Percentiles rank a stretch among this genome's conserved stretches.
Evolutionary conservation across 768 basidiomycete species (phyloP).

Genomic region (Tylopilus sp.): DNA sequence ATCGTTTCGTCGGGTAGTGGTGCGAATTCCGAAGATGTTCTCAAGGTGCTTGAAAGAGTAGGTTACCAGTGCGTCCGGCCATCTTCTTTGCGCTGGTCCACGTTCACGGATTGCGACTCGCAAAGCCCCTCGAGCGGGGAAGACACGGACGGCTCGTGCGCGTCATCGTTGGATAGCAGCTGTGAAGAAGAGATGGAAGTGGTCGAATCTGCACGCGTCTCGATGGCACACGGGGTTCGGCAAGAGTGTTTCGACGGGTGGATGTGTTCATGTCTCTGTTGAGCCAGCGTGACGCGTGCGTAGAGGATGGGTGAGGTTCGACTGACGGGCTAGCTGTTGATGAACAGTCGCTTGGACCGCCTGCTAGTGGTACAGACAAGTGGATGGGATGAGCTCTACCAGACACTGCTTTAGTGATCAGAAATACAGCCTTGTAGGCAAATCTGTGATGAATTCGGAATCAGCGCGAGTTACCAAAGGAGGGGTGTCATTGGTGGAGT

Average conservation of each 20-base stretch:
- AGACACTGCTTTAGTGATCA: too few species aligned
- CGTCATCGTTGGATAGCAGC: constrained; percentile 12
- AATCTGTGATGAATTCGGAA: too few species aligned
- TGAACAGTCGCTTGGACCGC: constrained; percentile 27
- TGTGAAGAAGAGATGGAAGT: constrained; percentile 20
- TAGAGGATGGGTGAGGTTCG: background rate
- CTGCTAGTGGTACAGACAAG: constrained; percentile 30
- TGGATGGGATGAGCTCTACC: too few species aligned
- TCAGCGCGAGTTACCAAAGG: too few species aligned
- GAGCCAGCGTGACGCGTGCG: background rate
- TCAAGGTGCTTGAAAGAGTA: constrained; percentile 25
- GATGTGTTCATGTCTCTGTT: background rate
- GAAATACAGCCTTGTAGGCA: too few species aligned
- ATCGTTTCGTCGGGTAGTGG: background rate
- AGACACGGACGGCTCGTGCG: background rate
- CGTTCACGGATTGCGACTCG: background rate
- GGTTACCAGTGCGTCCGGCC: constrained; percentile 22
- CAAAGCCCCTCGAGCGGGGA: constrained; percentile 20
- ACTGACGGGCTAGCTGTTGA: constrained; percentile 21
- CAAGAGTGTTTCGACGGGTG: constrained; percentile 14
- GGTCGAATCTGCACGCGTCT: constrained; percentile 9
- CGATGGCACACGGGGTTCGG: constrained; percentile 10
- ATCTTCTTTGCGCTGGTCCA: background rate
- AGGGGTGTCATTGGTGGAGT: too few species aligned
- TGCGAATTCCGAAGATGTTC: constrained; percentile 9